Base-by-base conservation (phyloP, 306 rosid genomes). In the Cicer cuneatum region DNA sequence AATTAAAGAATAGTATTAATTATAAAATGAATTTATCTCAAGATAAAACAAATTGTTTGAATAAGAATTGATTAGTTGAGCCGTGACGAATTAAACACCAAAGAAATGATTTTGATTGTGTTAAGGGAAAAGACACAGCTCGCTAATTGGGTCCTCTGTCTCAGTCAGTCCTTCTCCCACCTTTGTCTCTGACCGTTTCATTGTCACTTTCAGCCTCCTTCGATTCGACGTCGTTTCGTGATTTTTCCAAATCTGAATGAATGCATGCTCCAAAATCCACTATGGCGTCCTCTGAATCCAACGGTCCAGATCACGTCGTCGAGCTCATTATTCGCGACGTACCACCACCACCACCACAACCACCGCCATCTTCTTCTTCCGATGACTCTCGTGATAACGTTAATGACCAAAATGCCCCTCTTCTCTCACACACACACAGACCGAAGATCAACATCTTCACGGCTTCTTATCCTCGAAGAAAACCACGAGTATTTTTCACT, bases 401-500 rank as follows among this genome's bases (percentile, higher is more conserved):
- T 16, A 18, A 73, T 21, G 93, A 71, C 63, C 92, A 85, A 80
- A 82, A 66, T 15, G 40, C 86, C 51, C 91, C 96, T 76, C 88
- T 92, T 12, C 86, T 90, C 18, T 73, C 84, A 2, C 85, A 46
- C 70, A 58, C 69, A 0, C 90, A 85, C 79, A 78, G 80, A 75
- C 94, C 98, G 8, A 92, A 87, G 84, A 84, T 92, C 85, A 92
- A 90, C 82, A 90, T 92, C 46, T 92, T 92, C 85, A 90, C 90
- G 40, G 76, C 86, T 75, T 78, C 89, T 58, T 90, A 92, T 60
- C 92, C 96, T 45, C 80, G 92, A 37, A 78, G 73, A 80, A 86
- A 75, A 43, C 80, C 92, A 13, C 73, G 81, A 84, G 96, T 86
- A 84, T 15, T 5, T 8, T 38, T 56, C 48, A 51, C 19, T 43